Evolutionary conservation across 352 stramenopile genomes (phyloP).

Genomic region (Globisporangium iwayamae): DNA sequence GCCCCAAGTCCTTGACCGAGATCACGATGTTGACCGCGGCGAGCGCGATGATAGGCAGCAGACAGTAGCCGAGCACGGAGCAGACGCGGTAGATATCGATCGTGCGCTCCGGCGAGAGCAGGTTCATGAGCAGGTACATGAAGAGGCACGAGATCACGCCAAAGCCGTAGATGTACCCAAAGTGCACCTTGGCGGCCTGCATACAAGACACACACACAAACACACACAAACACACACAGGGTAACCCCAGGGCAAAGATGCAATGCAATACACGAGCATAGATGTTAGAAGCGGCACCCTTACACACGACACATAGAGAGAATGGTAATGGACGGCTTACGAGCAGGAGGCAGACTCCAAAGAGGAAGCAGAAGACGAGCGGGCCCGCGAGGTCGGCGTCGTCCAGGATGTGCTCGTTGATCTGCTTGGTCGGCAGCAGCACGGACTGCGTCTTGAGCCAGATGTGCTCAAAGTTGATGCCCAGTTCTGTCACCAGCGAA

Average conservation of each 20-base stretch:
- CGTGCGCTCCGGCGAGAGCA: conserved; percentile 84
- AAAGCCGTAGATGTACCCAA: conserved; percentile 99
- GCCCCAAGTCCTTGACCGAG: conserved; percentile 72
- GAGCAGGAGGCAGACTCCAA: conserved; percentile 94
- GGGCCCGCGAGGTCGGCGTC: conserved; percentile 93
- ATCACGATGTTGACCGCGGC: conserved; percentile 93
- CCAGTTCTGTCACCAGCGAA: conserved; percentile 77
- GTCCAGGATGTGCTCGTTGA: conserved; percentile 89
- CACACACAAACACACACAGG: not conserved
- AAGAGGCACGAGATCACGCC: conserved; percentile 94
- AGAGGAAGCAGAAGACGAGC: conserved; percentile 92
- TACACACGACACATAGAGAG: not conserved
- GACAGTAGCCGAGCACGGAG: conserved; percentile 96
- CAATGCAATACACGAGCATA: not conserved
- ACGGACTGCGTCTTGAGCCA: conserved; percentile 95
- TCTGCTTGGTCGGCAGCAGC: conserved; percentile 90
- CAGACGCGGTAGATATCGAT: conserved; percentile 94
- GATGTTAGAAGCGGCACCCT: conserved; percentile 2
- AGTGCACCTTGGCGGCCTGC: conserved; percentile 92
- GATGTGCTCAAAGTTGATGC: conserved; percentile 98
- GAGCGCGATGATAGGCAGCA: conserved; percentile 96
- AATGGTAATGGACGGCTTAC: conserved; percentile 25
- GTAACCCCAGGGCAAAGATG: conserved; percentile 3
- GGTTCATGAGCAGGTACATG: conserved; percentile 96
- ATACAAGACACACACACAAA: not conserved